A percentile compares a stretch with the other conserved stretches of the same genome.
phyloP scores from a whole-genome alignment of 805 yeast genomes.

The Starmerella etchellsii region DNA sequence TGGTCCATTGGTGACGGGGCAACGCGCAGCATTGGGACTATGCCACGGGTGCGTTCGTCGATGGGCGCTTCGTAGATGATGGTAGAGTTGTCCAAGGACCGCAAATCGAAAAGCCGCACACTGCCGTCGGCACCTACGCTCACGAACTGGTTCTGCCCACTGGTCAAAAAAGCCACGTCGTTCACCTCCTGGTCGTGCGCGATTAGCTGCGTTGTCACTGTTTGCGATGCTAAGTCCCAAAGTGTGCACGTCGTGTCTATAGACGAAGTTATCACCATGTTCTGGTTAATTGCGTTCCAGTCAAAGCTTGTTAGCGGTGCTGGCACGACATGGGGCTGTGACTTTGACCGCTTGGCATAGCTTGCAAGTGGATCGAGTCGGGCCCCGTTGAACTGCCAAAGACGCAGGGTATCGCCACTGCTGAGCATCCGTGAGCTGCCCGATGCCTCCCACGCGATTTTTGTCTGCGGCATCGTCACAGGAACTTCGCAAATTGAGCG shows the following conservation, averaged over 20 bases:
- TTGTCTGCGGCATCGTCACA: conserved; percentile 58
- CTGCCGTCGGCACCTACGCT: conserved; percentile 94
- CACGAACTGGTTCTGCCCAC: conserved; percentile 66
- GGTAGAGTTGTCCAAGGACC: conserved; percentile 85
- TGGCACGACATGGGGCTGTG: conserved; percentile 25
- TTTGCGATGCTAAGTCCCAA: conserved; percentile 67
- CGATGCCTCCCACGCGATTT: conserved; percentile 54
- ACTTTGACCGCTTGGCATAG: conserved; percentile 32
- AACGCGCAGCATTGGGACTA: conserved; percentile 55
- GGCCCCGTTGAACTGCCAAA: conserved; percentile 40
- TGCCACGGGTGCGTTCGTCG: conserved; percentile 11
- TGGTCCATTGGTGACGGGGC: conserved; percentile 70
- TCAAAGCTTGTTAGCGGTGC: conserved; percentile 93
- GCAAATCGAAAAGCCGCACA: conserved; percentile 77
- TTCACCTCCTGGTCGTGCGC: conserved; percentile 94
- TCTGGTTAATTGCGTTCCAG: conserved; percentile 69
- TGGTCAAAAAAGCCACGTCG: conserved; percentile 75
- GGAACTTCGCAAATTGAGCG: conserved; percentile 28
- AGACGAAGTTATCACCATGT: conserved; percentile 64
- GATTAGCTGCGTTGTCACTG: conserved; percentile 81
- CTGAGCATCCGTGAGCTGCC: conserved; percentile 40
- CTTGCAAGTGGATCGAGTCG: conserved; percentile 31
- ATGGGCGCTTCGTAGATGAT: conserved; percentile 61
- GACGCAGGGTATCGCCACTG: conserved; percentile 55
- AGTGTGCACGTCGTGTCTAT: conserved; percentile 95